Evolutionary conservation across 208 protist genomes (phyloP).

Genomic region (Crithidia expoeki): DNA sequence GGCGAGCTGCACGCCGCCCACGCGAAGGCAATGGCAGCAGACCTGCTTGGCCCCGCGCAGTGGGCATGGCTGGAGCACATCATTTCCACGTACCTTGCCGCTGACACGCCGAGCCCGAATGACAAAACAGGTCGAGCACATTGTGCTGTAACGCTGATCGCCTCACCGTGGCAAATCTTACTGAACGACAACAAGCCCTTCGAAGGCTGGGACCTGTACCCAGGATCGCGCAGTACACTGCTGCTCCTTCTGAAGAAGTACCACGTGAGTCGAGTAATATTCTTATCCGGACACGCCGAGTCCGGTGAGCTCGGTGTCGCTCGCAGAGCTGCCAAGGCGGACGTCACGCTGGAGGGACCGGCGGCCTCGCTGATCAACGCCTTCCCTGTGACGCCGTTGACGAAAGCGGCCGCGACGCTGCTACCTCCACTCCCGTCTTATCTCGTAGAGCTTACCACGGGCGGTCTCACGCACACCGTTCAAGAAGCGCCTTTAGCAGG

Average conservation of each 20-base stretch:
- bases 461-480: slow-evolving; percentile 62
- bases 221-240: slow-evolving; percentile 51
- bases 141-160: slow-evolving; percentile 73
- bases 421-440: slow-evolving; percentile 25
- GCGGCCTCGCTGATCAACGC: slow-evolving; percentile 21
- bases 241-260: slow-evolving; percentile 55
- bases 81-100: slow-evolving; percentile 33
- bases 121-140: slow-evolving; percentile 30
- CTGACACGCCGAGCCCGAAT: slow-evolving; percentile 9
- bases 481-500: slow-evolving; percentile 32
- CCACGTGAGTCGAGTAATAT: slow-evolving; percentile 53
- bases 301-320: slow-evolving; percentile 64
- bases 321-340: slow-evolving; percentile 23
- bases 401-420: slow-evolving; percentile 14
- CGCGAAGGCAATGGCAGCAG: slow-evolving; percentile 33
- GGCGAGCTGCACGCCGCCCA: slow-evolving; percentile 10
- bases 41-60: slow-evolving; percentile 78
- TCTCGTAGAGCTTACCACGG: slow-evolving; percentile 70
- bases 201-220: slow-evolving; percentile 71
- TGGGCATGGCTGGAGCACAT: slow-evolving; percentile 82
- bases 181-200: slow-evolving; percentile 80
- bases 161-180: slow-evolving; percentile 71
- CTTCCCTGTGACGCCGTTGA: slow-evolving; percentile 17
- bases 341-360: slow-evolving; percentile 13
- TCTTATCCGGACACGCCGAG: slow-evolving; percentile 83